These are phyloP conservation scores for Chytriomyces confervae DNA, from an alignment of 192 early-diverging fungal genomes.

Conservation along the genomic window DNA sequence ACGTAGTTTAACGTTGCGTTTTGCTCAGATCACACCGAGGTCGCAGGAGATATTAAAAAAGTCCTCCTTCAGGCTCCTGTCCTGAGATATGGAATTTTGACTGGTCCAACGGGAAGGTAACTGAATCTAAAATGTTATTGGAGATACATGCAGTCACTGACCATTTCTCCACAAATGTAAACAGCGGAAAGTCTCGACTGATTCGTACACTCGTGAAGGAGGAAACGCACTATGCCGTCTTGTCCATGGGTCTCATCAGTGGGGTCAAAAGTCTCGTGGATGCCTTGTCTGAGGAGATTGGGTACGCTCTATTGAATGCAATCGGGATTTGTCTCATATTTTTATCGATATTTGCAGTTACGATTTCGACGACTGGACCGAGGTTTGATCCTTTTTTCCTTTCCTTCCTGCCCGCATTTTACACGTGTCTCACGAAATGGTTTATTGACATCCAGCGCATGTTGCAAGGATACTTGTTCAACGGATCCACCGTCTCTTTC, in stretches of 20 bases:
- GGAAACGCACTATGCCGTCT: constrained; percentile 14
- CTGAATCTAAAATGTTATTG: constrained; percentile 11
- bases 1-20: not conserved
- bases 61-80: constrained; percentile 26
- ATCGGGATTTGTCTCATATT: too few species aligned
- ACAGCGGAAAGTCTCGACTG: constrained; percentile 2
- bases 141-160: not conserved
- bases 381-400: too few species aligned
- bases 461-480: constrained; percentile 30
- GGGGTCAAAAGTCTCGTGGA: constrained; percentile 19
- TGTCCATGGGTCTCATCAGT: constrained; percentile 23
- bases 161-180: not conserved
- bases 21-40: constrained; percentile 16
- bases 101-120: constrained; percentile 27
- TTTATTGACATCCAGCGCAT: not conserved
- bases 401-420: too few species aligned
- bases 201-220: constrained; percentile 22
- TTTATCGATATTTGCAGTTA: not conserved
- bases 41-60: constrained; percentile 8
- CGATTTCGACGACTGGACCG: constrained; percentile 40
- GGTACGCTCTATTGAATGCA: not conserved
- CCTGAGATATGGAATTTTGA: constrained; percentile 29
- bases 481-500: not conserved
- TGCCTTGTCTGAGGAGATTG: constrained; percentile 33
- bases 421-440: too few species aligned